Base-by-base conservation (phyloP, 306 rosid genomes). In the Fagus sylvatica region DNA sequence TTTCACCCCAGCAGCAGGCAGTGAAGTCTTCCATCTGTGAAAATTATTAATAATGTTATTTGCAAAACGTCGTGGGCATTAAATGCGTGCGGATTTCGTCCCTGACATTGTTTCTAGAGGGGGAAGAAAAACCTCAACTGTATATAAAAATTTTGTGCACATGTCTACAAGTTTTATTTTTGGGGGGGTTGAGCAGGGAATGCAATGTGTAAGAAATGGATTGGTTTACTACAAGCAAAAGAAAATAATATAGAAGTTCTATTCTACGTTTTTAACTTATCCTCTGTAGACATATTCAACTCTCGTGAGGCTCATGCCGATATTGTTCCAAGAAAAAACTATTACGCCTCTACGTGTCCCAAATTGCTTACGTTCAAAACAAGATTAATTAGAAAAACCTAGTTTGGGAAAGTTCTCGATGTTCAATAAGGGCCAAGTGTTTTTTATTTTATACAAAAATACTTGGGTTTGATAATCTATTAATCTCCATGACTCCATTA, bases 381-480 rank as follows among this genome's bases (percentile, higher is more conserved):
- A 30, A 74, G 46, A 22, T 36, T 4, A 49, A 30, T 33, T 30
- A 73, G 22, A 33, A 49, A 42, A 81, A 37, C 69, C 87, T 76
- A 54, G 62, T 69, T 68, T 0, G 59, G n/a, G 83, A 82, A 79
- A 76, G 74, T 84, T 84, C 87, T 76, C 32, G 80, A 79, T 72
- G 48, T 74, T 71, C 71, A 59, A 30, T 53, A 53, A 51, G 36
- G 51, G 84, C 71, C 85, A 80, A 74, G 84, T 77, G 83, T 83
- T 76, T 36, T 77, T 37, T 65, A 72, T 61, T 72, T 72, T 22
- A 61, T 36, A 62, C 72, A 37, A 74, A 56, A 66, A 41, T 4
- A 17, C 53, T 56, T 66, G 41, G 11, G 34, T 73, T n/a, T 34
- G 28, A 28, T 34, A 13, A 53, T 43, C 15, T 12, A 10, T 30